Evolutionary conservation across 176 grass and related monocot species (phyloP), one percentile per base, ranked within the genome.

Genomic region (Areca catechu): DNA sequence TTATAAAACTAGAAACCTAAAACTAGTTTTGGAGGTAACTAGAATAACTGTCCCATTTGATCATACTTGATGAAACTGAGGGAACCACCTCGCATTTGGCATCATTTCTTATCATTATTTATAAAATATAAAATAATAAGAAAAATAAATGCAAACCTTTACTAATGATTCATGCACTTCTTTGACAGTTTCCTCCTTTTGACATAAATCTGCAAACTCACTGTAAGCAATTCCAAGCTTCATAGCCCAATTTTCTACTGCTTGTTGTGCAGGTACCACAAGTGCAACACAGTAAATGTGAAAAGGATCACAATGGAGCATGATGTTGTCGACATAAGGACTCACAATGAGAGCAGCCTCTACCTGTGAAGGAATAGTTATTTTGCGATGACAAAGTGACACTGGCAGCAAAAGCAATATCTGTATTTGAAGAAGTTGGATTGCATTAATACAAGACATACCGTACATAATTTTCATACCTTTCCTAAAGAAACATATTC

Each of bases 401-500:
- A 29, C 34, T 43, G 34, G 14, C 10, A 43, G 34, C 7, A 43
- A 43, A 1, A 43, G 34, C 7, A 43, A 43, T 43, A 0, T 43
- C 9, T 43, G 34, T 43, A 43, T 12, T 2, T 14, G 34, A 43
- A 43, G 6, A 9, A 43, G 34, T 43, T 43, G 34, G 2, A 14
- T 43, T 12, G 34, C 34, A 43, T 14, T 43, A 43, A 43, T 43
- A 12, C 9, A 12, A 43, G 6, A 43, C 34, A 43, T 9, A 43
- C 34, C 10, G 14, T 12, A 43, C 34, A 43, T 12, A 43, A 43
- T 43, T 14, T 43, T 43, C 34, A 43, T 43, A 89, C 93, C 88
- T 92, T 98, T 83, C 84, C 87, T 47, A 98, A 67, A 43, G 93
- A 98, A 54, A 98, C 78, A 63, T 98, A 98, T 98, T 98, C 88